These are phyloP conservation scores for Acanthamoeba castellanii DNA, from an alignment of 208 protist genomes.

Conservation along the genomic window DNA sequence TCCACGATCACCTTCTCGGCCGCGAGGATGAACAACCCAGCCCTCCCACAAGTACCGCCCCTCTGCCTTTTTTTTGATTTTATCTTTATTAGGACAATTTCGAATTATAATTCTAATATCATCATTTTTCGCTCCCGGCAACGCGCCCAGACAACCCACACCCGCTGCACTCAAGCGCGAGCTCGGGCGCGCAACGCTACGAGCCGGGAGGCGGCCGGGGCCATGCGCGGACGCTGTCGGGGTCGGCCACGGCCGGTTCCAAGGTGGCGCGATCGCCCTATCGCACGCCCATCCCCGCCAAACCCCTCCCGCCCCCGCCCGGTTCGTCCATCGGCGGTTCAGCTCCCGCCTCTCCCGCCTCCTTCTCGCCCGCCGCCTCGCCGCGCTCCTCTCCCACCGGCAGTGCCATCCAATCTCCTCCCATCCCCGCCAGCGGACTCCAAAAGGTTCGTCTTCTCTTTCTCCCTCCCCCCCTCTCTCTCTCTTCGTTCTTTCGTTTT, in stretches of 20 bases:
- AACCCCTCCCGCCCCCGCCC: not conserved
- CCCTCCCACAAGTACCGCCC: not conserved
- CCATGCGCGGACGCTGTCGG: not conserved
- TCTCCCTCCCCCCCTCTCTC: not conserved
- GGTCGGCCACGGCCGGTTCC: not conserved
- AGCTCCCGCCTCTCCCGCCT: not conserved
- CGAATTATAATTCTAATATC: not conserved
- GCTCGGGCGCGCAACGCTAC: not conserved
- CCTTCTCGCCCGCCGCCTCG: not conserved
- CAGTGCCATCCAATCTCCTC: not conserved
- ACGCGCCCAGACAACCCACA: not conserved
- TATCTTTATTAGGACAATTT: not conserved
- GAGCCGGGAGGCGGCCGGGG: not conserved
- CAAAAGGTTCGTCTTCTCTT: not conserved
- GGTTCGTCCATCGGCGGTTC: not conserved
- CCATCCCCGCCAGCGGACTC: not conserved
- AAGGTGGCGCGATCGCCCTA: not conserved
- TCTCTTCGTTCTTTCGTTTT: too few relatives aligned
- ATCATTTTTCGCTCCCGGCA: not conserved
- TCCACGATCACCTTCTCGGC: conserved; percentile 1
- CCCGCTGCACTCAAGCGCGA: not conserved
- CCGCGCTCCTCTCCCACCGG: not conserved
- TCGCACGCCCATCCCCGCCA: conserved; percentile 24
- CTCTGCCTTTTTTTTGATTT: not conserved
- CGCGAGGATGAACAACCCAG: not conserved